These are phyloP conservation scores for Grosmannia penicillata DNA, from an alignment of 2,329 filamentous ascomycete genomes.

Conservation along the genomic window DNA sequence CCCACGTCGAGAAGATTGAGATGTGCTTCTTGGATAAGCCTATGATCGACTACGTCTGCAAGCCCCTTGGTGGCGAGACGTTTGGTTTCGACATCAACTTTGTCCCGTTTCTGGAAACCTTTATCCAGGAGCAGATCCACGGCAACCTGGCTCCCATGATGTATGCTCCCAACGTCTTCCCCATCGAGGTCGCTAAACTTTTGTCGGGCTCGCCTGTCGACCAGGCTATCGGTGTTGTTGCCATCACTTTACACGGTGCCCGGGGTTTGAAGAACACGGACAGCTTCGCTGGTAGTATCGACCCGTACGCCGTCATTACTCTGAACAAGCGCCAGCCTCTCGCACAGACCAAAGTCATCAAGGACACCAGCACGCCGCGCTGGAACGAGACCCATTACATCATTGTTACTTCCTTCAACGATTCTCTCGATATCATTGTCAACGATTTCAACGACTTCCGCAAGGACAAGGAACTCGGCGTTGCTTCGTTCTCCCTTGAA, in stretches of 20 bases:
- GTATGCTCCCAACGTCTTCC: slow-evolving; percentile 96
- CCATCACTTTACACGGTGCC: slow-evolving; percentile 80
- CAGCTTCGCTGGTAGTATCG: slow-evolving; percentile 80
- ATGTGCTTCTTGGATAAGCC: slow-evolving; percentile 88
- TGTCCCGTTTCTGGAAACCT: slow-evolving; percentile 82
- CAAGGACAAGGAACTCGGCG: slow-evolving; percentile 90
- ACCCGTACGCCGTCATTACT: slow-evolving; percentile 77
- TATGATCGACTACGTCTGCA: slow-evolving; percentile 92
- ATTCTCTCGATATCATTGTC: slow-evolving; percentile 69
- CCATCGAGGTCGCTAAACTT: slow-evolving; percentile 97
- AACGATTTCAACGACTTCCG: slow-evolving; percentile 93
- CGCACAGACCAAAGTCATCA: slow-evolving; percentile 76
- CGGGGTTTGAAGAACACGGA: slow-evolving; percentile 90
- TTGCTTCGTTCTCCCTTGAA: slow-evolving; percentile 74
- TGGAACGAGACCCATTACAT: slow-evolving; percentile 98
- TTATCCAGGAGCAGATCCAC: slow-evolving; percentile 94
- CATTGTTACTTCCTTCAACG: slow-evolving; percentile 81
- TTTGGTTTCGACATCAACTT: slow-evolving; percentile 99
- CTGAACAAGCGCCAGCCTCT: slow-evolving; percentile 72
- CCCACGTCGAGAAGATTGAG: slow-evolving; percentile 86
- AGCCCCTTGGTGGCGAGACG: slow-evolving; percentile 85
- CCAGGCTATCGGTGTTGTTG: slow-evolving; percentile 86
- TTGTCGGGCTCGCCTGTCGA: slow-evolving; percentile 86
- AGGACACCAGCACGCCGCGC: slow-evolving; percentile 70
- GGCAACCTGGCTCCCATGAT: slow-evolving; percentile 91